Evolutionary conservation across 164 flowering plant genomes (phyloP).

Genomic region (Liriodendron chinense): DNA sequence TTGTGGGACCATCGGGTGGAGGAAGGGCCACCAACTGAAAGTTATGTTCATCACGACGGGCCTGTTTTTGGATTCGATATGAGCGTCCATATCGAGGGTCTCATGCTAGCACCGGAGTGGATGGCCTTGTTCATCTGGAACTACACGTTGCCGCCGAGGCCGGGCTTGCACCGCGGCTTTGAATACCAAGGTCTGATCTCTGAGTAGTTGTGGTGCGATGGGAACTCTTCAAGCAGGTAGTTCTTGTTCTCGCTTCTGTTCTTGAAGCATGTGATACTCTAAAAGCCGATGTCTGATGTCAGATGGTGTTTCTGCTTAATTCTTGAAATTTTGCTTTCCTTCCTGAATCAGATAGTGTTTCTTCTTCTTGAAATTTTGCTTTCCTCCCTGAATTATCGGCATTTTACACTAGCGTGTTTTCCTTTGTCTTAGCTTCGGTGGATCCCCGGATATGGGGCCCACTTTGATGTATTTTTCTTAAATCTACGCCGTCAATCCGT

Average conservation of each 20-base stretch:
- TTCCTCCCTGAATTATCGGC: no score
- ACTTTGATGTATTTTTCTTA: no score
- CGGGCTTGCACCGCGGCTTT: conserved; percentile 11
- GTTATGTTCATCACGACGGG: conserved; percentile 93
- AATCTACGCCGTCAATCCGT: no score
- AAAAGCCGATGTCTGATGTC: no score
- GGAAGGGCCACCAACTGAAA: conserved; percentile 64
- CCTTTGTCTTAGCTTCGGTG: no score
- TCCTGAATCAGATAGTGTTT: no score
- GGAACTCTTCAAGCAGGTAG: background rate
- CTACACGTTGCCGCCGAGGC: conserved; percentile 84
- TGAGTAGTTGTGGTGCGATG: background rate
- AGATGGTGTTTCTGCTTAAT: no score
- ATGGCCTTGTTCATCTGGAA: conserved; percentile 93
- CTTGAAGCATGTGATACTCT: background rate
- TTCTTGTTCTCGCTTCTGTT: background rate
- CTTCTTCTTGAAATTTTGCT: no score
- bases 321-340: no score
- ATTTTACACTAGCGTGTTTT: no score
- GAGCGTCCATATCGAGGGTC: conserved; percentile 94
- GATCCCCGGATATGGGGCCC: no score
- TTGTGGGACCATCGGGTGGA: conserved; percentile 83
- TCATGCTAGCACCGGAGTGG: conserved; percentile 97
- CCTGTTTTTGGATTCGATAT: conserved; percentile 91
- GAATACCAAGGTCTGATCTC: no score